Percentiles rank a stretch among this genome's conserved stretches.
Evolutionary conservation across 768 basidiomycete species (phyloP).

Genomic region (Mycena floridula): DNA sequence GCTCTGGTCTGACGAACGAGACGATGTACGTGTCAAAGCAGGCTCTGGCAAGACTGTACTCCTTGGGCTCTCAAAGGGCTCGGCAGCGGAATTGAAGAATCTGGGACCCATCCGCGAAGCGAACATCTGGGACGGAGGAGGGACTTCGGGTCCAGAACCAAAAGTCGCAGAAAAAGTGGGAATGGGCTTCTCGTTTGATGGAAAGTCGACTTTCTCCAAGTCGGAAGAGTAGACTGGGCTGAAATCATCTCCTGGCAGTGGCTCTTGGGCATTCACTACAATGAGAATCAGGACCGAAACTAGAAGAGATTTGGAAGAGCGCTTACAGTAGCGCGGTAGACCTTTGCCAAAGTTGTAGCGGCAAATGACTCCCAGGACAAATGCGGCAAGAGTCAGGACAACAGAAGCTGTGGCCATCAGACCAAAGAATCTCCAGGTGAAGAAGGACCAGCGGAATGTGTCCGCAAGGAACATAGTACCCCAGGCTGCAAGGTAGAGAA

Average conservation of each 20-base stretch:
- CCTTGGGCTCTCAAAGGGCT: conserved; percentile 31
- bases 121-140: conserved; percentile 33
- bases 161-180: conserved; percentile 46
- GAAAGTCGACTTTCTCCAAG: conserved; percentile 59
- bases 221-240: conserved; percentile 24
- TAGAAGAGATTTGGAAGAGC: background rate
- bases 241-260: conserved; percentile 39
- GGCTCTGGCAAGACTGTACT: conserved; percentile 25
- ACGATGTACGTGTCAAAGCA: conserved; percentile 28
- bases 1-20: conserved; percentile 21
- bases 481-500: conserved; percentile 64
- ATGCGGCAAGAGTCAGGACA: conserved; percentile 44
- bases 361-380: conserved; percentile 62
- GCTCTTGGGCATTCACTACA: conserved; percentile 51
- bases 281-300: conserved; percentile 8
- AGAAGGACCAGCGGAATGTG: conserved; percentile 73
- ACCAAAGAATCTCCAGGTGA: conserved; percentile 70
- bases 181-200: conserved; percentile 42
- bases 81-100: conserved; percentile 35
- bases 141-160: conserved; percentile 26
- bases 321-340: conserved; percentile 58
- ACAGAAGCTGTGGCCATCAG: conserved; percentile 56
- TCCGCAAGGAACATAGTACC: conserved; percentile 65
- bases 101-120: conserved; percentile 37
- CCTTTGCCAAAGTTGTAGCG: conserved; percentile 76